Conservation (phyloP, 2,329 filamentous ascomycete genomes). For the Cladosporium sp. region DNA sequence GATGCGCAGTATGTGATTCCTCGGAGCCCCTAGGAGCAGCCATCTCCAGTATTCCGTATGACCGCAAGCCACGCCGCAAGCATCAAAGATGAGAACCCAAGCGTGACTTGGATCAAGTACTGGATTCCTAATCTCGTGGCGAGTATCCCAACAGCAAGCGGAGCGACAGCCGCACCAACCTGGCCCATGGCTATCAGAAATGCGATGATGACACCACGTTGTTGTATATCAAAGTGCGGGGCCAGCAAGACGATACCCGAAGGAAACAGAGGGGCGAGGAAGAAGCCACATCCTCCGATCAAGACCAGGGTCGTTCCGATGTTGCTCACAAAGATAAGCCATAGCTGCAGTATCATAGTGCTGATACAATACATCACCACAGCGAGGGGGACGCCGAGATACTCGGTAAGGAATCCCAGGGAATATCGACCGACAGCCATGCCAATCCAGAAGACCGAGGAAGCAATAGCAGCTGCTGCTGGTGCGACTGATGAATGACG, state of each 20-base stretch:
- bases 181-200: constrained; percentile 2
- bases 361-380: not conserved
- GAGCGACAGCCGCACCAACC: not conserved
- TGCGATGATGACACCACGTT: not conserved
- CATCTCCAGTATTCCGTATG: not conserved
- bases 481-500: not conserved
- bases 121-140: not conserved
- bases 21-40: too few relatives aligned
- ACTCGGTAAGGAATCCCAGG: not conserved
- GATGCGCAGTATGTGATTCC: too few relatives aligned
- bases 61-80: not conserved
- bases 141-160: not conserved
- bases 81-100: not conserved
- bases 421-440: constrained; percentile 5
- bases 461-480: not conserved
- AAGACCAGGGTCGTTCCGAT: not conserved
- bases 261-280: constrained; percentile 3
- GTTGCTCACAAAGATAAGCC: not conserved
- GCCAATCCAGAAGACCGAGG: constrained; percentile 4
- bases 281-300: constrained; percentile 1
- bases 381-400: not conserved
- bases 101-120: not conserved
- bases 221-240: not conserved
- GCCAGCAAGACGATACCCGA: constrained; percentile 4
- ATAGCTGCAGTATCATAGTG: not conserved